A percentile compares a stretch with the other conserved stretches of the same genome.
These are phyloP conservation scores for Saturnispora serradocipensis DNA, from an alignment of 805 yeast genomes.

Conservation along the genomic window DNA sequence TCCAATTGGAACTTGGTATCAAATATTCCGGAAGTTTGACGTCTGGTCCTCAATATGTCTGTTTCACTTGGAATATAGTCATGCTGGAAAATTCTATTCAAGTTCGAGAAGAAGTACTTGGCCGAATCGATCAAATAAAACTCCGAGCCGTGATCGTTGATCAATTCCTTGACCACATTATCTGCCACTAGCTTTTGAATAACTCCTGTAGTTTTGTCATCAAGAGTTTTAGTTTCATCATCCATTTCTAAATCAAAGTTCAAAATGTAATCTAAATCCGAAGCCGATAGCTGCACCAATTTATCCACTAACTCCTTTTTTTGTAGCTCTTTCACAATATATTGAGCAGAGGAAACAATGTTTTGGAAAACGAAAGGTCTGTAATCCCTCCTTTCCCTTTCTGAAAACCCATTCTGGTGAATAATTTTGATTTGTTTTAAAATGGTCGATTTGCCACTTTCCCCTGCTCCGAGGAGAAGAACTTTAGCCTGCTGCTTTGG, in stretches of 20 bases:
- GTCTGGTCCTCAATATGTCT: conserved; percentile 79
- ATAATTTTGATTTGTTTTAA: conserved; percentile 75
- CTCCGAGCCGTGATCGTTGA: conserved; percentile 52
- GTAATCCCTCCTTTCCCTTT: conserved; percentile 65
- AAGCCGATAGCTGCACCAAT: conserved; percentile 25
- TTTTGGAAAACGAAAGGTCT: conserved; percentile 74
- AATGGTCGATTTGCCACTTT: conserved; percentile 72
- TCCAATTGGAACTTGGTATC: conserved; percentile 76
- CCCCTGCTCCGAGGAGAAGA: conserved; percentile 80
- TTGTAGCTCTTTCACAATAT: conserved; percentile 55
- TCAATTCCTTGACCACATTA: conserved; percentile 47
- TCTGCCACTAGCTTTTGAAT: conserved; percentile 47
- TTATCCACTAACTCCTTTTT: conserved; percentile 36
- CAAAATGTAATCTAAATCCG: conserved; percentile 36
- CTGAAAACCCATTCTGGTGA: conserved; percentile 61
- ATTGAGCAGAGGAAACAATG: conserved; percentile 66
- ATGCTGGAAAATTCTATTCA: conserved; percentile 49
- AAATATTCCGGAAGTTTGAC: conserved; percentile 86
- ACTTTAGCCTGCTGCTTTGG: conserved; percentile 52
- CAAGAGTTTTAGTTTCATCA: conserved; percentile 35
- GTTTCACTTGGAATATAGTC: conserved; percentile 64
- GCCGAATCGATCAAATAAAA: conserved; percentile 86
- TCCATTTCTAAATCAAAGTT: conserved; percentile 44
- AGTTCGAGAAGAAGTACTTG: conserved; percentile 58
- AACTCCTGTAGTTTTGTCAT: conserved; percentile 38